Base-by-base conservation (phyloP, 495 filamentous ascomycete species). In the Daldinia loculata region DNA sequence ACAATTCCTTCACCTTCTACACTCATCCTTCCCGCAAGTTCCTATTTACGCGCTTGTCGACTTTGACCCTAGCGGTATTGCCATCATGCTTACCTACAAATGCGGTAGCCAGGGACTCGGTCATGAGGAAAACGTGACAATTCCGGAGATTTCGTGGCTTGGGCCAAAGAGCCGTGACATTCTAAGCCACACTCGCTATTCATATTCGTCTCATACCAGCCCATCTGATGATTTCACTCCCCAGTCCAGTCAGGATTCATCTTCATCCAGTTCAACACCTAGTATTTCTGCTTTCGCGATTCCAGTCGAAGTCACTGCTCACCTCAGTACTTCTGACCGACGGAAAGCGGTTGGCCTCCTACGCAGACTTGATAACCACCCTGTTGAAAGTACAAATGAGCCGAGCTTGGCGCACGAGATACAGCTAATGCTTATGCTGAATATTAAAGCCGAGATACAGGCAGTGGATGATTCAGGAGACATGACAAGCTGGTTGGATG, bases 381-480 rank as follows among this genome's bases (percentile, higher is more conserved):
- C 56, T 0, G 11, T 41, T 6, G 22, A 71, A 5, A 57, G 69
- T 7, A 15, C 1, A 4, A 61, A 75, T 3, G 74, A 48, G 14
- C 61, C 59, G 1, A 84, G 86, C 30, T 89, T 89, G 81, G 83
- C 86, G 50, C 74, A 76, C 11, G 92, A 95, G 73, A 74, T 98
- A 69, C 95, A 97, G 80, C 78, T 85, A 4, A 98, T 98, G 94
- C 77, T 98, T 52, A 87, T 97, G 82, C 75, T 97, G 57, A 91
- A 92, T 71, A 66, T 93, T 57, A 99, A 99, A 76, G 92, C 90
- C 2, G 95, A 99, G 80, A 95, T 95, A 66, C 92, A 99, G 80
- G 83, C 91, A 8, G 81, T 97, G 59, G 92, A 93, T 65, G 82
- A 87, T 19, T 76, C 79, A 27, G 84, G 84, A 0, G 85, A 89